Percentiles rank a stretch among this genome's conserved stretches.
Evolutionary conservation across 1,284 basidiomycete species (phyloP).

Genomic region (Austroboletus niveus): DNA sequence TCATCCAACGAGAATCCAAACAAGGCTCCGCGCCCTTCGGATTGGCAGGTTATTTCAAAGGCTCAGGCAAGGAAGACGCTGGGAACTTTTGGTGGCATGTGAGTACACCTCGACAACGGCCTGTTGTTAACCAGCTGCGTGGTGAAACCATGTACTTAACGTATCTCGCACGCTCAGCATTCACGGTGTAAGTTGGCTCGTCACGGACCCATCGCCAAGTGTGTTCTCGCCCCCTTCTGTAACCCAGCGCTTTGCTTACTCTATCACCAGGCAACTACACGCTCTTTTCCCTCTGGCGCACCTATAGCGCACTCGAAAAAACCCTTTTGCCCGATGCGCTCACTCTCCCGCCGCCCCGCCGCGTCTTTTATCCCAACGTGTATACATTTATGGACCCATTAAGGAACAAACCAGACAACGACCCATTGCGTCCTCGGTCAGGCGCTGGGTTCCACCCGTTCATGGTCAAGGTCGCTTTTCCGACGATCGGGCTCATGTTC

Average conservation of each 20-base stretch:
- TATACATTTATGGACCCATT: slow-evolving; percentile 52
- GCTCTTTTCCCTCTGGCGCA: slow-evolving; percentile 76
- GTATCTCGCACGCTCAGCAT: slow-evolving; percentile 36
- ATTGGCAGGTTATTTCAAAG: slow-evolving; percentile 64
- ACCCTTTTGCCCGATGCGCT: slow-evolving; percentile 51
- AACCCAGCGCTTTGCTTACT: background rate
- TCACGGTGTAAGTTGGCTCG: slow-evolving; percentile 56
- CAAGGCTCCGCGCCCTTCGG: slow-evolving; percentile 51
- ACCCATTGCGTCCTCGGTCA: slow-evolving; percentile 43
- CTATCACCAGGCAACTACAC: slow-evolving; percentile 59
- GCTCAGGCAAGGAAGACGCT: slow-evolving; percentile 50
- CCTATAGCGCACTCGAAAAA: slow-evolving; percentile 67
- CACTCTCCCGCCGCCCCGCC: slow-evolving; percentile 62
- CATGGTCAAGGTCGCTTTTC: slow-evolving; percentile 68
- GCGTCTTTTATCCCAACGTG: slow-evolving; percentile 71
- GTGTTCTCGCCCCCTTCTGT: slow-evolving; percentile 22
- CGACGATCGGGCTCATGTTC: slow-evolving; percentile 66
- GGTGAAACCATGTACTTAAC: background rate
- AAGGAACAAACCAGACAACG: slow-evolving; percentile 46
- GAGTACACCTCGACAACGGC: slow-evolving; percentile 24
- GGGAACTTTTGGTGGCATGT: slow-evolving; percentile 58
- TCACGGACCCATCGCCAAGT: slow-evolving; percentile 48
- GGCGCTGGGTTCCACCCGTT: slow-evolving; percentile 61
- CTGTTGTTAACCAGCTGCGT: background rate
- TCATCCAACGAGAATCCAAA: slow-evolving; percentile 37